Evolutionary conservation across 371 early-diverging fungal species (phyloP), one percentile per base, ranked within the genome.

Genomic region (Nematocida displodere): DNA sequence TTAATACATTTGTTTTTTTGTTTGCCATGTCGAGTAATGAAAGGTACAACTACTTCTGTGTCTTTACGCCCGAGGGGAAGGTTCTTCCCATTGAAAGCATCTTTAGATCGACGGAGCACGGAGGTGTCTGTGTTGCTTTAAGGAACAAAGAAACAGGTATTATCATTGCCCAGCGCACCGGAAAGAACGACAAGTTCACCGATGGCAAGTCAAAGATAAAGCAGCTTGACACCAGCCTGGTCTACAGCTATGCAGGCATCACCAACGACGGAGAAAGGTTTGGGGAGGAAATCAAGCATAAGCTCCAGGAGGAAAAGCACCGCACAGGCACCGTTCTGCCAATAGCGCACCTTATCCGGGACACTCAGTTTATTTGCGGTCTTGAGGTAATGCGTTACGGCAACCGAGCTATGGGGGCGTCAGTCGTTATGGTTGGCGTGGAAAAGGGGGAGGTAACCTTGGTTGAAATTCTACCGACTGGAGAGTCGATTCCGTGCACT

Each of bases 211-310:
- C 68, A 15, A 83, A 83, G 42, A 68, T 83, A 42, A 77, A 76
- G 55, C 42, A 77, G 44, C 66, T 83, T 13, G 61, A 67, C 28
- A 34, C 47, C 24, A 64, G 76, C 28, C 49, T 81, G 3, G 62
- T 81, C 20, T 84, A 82, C 56, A 54, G 79, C 13, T 84, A 82
- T 64, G 64, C 82, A 37, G 84, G 84, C 28, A 80, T 84, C 20
- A 84, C 84, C 42, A 84, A 84, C 54, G 84, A 84, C 58, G 84
- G 84, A 36, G 34, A 76, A 15, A 54, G 66, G 52, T 80, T 82
- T 61, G 78, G 80, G 29, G 56, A 78, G n/a, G 80, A 78, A 59
- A 39, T 84, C 26, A 77, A 76, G 22, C 34, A 80, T 26, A 64
- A 78, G 44, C 61, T 49, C 36, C 68, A 81, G 26, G 2, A 29